Evolutionary conservation across 75 land plant genomes (phyloP), one percentile per base, ranked within the genome.

Genomic region (Cryptomeria japonica): DNA sequence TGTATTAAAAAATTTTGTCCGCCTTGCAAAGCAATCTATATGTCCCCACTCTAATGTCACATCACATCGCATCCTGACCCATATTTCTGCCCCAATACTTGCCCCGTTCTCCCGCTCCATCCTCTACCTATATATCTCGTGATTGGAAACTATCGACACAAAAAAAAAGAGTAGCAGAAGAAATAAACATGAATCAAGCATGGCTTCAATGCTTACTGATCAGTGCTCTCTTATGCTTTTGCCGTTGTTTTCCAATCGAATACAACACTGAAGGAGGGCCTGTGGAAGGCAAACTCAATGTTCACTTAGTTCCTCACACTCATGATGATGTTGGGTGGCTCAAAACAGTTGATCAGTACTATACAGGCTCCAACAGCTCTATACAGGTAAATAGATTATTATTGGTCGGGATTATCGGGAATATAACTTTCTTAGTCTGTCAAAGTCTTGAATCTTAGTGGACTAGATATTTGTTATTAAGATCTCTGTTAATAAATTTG

Each of bases 251-350:
- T 2, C 28, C 31, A 11, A 93, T 90, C 10, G 88, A 70, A 10
- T 96, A 95, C 93, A 94, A 97, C 86, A 95, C 96, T 14, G 80
- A 92, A 2, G 92, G 85, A 72, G 78, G 90, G 13, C 89, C 91
- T 46, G 95, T 94, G 53, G 89, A 93, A 22, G 99, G 88, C 1
- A 97, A 95, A 88, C 82, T 97, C 77, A 97, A 97, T 80, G 99
- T 97, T 31, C 99, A 97, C 80, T 87, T 97, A 78, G 99, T 97
- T 37, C 87, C 98, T 25, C 98, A 97, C 89, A 90, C 98, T 0
- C 99, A 97, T 85, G 97, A 97, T 80, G 99, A 97, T 87, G 96
- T 97, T 55, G 99, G 99, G 3, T 97, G 99, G 99, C 93, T 97
- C 88, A 97, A 97, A 90, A 97, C 97, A 19, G 93, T 97, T 16